These are phyloP conservation scores for Starmerella sp. DNA, from an alignment of 805 yeast species.

Conservation along the genomic window DNA sequence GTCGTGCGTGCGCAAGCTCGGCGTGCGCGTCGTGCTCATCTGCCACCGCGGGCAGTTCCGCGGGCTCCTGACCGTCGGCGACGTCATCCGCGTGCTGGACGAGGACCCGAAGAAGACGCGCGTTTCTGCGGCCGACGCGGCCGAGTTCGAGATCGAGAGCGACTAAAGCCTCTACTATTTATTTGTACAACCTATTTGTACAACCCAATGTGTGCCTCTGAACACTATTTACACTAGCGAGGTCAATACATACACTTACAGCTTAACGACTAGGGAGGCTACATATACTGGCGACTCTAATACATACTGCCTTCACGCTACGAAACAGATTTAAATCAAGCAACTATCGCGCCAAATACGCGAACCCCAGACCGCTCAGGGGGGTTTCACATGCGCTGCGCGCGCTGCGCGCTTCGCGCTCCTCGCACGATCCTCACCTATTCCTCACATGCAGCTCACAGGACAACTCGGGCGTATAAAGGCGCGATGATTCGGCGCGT, in stretches of 20 bases:
- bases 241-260: too few species aligned
- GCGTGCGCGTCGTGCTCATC: conserved; percentile 17
- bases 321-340: too few species aligned
- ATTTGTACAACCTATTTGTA: too few species aligned
- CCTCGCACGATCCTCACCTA: neutral
- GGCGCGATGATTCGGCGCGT: too few species aligned
- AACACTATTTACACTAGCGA: too few species aligned
- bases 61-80: conserved; percentile 16
- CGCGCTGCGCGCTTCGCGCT: neutral
- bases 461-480: too few species aligned
- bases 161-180: neutral
- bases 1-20: conserved; percentile 14
- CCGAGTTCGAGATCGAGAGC: conserved; percentile 12
- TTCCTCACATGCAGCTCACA: neutral
- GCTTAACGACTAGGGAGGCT: too few species aligned
- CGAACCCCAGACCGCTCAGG: too few species aligned
- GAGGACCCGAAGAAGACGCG: neutral
- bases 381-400: too few species aligned
- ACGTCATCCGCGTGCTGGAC: conserved; percentile 11
- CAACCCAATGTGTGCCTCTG: neutral
- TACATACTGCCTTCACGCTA: too few species aligned
- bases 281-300: too few species aligned
- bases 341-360: too few species aligned
- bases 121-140: conserved; percentile 3
- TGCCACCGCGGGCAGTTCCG: conserved; percentile 10